phyloP scores from a whole-genome alignment of 2,329 filamentous ascomycete genomes.

The Arachnomyces sp. region DNA sequence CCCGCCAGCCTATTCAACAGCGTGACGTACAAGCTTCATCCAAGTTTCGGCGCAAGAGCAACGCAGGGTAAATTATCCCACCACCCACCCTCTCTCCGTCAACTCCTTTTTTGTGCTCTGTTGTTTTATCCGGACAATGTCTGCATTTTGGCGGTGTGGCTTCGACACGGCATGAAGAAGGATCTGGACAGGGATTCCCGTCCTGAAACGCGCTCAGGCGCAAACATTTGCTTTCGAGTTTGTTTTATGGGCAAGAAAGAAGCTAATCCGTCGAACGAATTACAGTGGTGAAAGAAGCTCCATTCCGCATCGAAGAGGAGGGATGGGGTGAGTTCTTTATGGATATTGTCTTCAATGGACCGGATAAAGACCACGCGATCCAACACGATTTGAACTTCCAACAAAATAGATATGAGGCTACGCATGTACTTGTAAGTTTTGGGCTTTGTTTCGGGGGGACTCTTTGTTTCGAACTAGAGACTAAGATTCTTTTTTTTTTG shows the following conservation, averaged over 20 bases:
- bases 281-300: slow-evolving; percentile 69
- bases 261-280: slow-evolving; percentile 2
- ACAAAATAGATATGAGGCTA: slow-evolving; percentile 69
- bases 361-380: slow-evolving; percentile 78
- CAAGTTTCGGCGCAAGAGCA: slow-evolving; percentile 75
- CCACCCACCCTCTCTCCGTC: slow-evolving; percentile 2
- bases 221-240: too few species aligned
- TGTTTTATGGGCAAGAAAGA: not conserved
- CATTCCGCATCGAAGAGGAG: slow-evolving; percentile 85
- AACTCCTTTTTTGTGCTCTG: too few species aligned
- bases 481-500: slow-evolving; percentile 2
- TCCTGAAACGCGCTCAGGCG: not conserved
- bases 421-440: slow-evolving; percentile 59
- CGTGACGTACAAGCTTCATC: slow-evolving; percentile 86
- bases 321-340: slow-evolving; percentile 99
- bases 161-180: too few species aligned
- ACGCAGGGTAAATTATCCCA: slow-evolving; percentile 62
- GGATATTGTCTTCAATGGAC: slow-evolving; percentile 70
- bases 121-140: slow-evolving; percentile 7
- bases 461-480: not conserved
- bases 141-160: slow-evolving; percentile 2
- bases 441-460: not conserved
- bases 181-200: too few species aligned
- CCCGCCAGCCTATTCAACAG: slow-evolving; percentile 83
- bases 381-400: slow-evolving; percentile 89